Conservation (phyloP, 2,329 filamentous ascomycete genomes). For the Xylariaceae sp. region DNA sequence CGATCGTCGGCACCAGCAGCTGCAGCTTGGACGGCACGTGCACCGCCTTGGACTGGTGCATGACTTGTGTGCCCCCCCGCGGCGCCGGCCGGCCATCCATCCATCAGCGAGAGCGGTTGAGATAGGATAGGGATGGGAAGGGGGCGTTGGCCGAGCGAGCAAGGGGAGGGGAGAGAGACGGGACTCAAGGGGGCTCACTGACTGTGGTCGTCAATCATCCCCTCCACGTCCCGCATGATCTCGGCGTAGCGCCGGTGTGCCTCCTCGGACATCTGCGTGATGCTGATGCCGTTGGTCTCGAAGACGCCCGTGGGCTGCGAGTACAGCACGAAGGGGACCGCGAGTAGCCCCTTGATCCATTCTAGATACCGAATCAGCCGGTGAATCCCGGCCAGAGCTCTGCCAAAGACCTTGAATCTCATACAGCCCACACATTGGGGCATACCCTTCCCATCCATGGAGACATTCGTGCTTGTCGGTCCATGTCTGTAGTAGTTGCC, state of each 20-base stretch:
- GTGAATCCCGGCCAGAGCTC: not conserved
- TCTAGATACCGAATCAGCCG: too few relatives aligned
- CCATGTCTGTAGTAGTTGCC: too few relatives aligned
- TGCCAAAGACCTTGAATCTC: not conserved
- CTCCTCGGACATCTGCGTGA: conserved; percentile 67
- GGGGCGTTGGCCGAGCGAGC: not conserved
- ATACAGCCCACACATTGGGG: not conserved
- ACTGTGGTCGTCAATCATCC: conserved; percentile 90
- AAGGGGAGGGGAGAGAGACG: conserved; percentile 1
- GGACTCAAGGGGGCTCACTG: conserved; percentile 17
- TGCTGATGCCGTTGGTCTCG: conserved; percentile 56
- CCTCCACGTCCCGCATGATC: conserved; percentile 89
- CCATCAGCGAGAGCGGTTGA: conserved; percentile 5
- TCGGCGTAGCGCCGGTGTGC: conserved; percentile 87
- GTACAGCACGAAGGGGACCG: conserved; percentile 92
- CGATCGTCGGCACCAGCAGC: conserved; percentile 81
- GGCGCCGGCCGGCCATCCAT: too few relatives aligned
- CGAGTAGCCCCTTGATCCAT: conserved; percentile 94
- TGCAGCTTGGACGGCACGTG: conserved; percentile 80
- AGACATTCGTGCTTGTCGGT: not conserved
- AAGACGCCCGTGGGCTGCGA: conserved; percentile 89
- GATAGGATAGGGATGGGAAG: not conserved
- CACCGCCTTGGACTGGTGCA: conserved; percentile 57
- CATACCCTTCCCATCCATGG: not conserved
- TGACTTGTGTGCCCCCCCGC: too few relatives aligned